A percentile compares a stretch with the other conserved stretches of the same genome.
Conservation (phyloP, 176 grass and related monocot genomes). For the Tillandsia leiboldiana region DNA sequence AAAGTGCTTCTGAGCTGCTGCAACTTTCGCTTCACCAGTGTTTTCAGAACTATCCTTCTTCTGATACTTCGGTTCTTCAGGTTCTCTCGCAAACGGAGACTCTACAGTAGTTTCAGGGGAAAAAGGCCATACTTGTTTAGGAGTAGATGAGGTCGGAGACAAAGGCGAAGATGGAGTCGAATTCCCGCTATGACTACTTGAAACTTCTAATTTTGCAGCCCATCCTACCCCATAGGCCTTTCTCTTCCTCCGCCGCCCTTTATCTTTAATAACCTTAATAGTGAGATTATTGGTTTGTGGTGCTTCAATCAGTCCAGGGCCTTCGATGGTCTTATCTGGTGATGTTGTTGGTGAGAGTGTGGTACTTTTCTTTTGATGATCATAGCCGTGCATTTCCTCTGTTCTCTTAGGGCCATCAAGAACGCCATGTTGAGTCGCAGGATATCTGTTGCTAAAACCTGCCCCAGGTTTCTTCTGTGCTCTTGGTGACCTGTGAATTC, state of each 20-base stretch:
- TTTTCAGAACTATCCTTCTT: conserved; percentile 24
- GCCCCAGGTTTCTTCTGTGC: conserved; percentile 48
- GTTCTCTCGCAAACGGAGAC: conserved; percentile 25
- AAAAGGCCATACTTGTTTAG: conserved; percentile 42
- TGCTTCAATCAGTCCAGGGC: conserved; percentile 25
- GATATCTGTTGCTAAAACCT: conserved; percentile 29
- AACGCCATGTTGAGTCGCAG: conserved; percentile 16
- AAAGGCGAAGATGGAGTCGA: conserved; percentile 77
- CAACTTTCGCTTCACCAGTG: conserved; percentile 24
- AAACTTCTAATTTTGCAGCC: conserved; percentile 73
- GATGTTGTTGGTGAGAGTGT: conserved; percentile 15
- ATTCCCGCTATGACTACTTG: conserved; percentile 89
- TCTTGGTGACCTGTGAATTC: conserved; percentile 37
- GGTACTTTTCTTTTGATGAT: conserved; percentile 28
- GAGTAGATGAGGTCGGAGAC: conserved; percentile 53
- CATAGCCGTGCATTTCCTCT: conserved; percentile 26
- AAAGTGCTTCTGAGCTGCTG: conserved; percentile 19
- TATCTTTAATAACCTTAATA: conserved; percentile 57
- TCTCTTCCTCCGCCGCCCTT: conserved; percentile 49
- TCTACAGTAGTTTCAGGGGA: conserved; percentile 6
- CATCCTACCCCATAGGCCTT: conserved; percentile 35
- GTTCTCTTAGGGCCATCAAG: conserved; percentile 30
- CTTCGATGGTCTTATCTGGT: conserved; percentile 31
- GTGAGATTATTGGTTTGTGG: conserved; percentile 55
- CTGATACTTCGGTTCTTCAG: conserved; percentile 30